phyloP scores from a whole-genome alignment of 345 rosid genomes.

The Eucalyptus polyanthemos region DNA sequence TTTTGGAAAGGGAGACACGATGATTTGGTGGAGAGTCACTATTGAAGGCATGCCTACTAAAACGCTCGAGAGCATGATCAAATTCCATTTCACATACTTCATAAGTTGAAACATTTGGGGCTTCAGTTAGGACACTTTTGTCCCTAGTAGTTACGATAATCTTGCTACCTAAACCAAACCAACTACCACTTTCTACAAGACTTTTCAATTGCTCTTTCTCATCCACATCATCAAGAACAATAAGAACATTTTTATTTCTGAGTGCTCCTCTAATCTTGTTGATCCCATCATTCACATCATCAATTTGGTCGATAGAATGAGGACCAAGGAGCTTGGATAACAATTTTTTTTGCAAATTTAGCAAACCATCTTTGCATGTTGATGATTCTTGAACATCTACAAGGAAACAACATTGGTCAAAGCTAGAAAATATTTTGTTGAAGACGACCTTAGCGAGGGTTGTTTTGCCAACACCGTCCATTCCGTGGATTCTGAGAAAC shows the following conservation, averaged over 20 bases:
- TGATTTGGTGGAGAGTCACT: fast-evolving
- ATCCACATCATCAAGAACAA: too few relatives aligned
- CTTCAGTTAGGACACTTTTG: fast-evolving
- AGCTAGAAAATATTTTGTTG: too few relatives aligned
- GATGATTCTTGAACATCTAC: background rate
- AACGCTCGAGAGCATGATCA: too few relatives aligned
- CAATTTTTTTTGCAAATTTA: background rate
- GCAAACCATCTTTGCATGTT: fast-evolving
- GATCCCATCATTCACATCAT: background rate
- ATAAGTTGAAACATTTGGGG: fast-evolving
- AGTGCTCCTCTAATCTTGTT: background rate
- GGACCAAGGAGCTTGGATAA: background rate
- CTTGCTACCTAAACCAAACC: fast-evolving
- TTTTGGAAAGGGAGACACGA: too few relatives aligned
- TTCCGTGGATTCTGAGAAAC: too few relatives aligned
- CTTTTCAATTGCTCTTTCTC: too few relatives aligned
- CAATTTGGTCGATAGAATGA: fast-evolving
- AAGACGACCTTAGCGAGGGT: too few relatives aligned
- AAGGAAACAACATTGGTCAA: too few relatives aligned
- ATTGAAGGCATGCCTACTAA: fast-evolving
- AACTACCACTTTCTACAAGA: fast-evolving
- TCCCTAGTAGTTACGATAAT: too few relatives aligned
- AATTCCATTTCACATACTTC: too few relatives aligned
- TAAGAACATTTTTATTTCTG: too few relatives aligned
- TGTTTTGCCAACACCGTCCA: too few relatives aligned